Percentiles rank a stretch among this genome's conserved stretches.
phyloP scores from a whole-genome alignment of 768 basidiomycete genomes.

The Tylopilus sp. region DNA sequence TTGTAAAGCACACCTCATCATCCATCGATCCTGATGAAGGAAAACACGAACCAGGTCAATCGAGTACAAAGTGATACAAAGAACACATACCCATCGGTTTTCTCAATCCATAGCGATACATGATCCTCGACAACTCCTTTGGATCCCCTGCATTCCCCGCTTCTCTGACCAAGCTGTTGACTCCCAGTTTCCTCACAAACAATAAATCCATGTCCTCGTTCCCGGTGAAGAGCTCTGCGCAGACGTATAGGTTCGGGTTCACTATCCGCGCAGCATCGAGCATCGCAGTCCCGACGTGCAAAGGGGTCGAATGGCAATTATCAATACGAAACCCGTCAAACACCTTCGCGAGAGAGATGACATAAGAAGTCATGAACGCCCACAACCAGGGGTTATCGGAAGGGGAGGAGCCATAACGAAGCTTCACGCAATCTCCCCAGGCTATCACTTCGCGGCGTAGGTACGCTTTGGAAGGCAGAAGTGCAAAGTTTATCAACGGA shows the following conservation, averaged over 20 bases:
- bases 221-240: conserved; percentile 96
- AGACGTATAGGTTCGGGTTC: conserved; percentile 93
- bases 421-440: conserved; percentile 98
- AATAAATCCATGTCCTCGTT: conserved; percentile 89
- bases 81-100: conserved; percentile 81
- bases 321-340: conserved; percentile 98
- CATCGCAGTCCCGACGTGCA: conserved; percentile 93
- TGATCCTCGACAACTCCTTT: conserved; percentile 84
- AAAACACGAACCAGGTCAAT: not conserved
- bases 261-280: conserved; percentile 86
- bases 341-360: conserved; percentile 68
- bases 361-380: conserved; percentile 86
- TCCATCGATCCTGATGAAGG: conserved; percentile 82
- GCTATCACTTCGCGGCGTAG: conserved; percentile 94
- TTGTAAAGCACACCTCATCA: conserved; percentile 72
- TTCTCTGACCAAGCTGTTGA: conserved; percentile 93
- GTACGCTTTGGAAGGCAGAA: conserved; percentile 90
- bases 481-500: conserved; percentile 91
- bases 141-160: conserved; percentile 89
- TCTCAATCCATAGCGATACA: conserved; percentile 87
- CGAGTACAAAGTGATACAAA: not conserved
- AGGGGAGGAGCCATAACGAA: conserved; percentile 84
- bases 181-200: conserved; percentile 88
- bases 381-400: conserved; percentile 92
- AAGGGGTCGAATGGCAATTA: conserved; percentile 96